A percentile compares a stretch with the other conserved stretches of the same genome.
These are phyloP conservation scores for Blastocystis sp. DNA, from an alignment of 352 stramenopile species.

Conservation along the genomic window DNA sequence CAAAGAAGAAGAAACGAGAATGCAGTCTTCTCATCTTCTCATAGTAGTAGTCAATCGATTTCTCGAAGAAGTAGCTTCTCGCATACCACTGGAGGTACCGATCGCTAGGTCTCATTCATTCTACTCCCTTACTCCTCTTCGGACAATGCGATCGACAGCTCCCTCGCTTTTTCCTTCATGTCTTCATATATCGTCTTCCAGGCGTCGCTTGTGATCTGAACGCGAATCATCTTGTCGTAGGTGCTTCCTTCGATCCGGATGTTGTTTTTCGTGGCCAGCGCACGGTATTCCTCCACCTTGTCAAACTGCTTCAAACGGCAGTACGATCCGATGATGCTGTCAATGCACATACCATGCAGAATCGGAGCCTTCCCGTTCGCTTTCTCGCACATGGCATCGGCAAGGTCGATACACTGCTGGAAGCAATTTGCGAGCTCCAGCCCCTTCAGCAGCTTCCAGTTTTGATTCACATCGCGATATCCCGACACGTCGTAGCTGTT, in stretches of 20 bases:
- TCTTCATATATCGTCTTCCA: constrained; percentile 15
- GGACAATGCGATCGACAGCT: not conserved
- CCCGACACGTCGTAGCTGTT: not conserved
- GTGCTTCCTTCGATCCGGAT: not conserved
- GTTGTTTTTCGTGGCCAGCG: not conserved
- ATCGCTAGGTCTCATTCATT: not conserved
- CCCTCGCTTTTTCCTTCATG: constrained; percentile 13
- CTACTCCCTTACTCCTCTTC: not conserved
- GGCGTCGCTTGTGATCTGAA: not conserved
- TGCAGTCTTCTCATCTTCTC: not conserved
- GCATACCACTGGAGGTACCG: constrained; percentile 25
- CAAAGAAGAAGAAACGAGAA: constrained; percentile 30
- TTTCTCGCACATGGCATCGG: not conserved
- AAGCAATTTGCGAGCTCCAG: not conserved
- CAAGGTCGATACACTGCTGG: not conserved
- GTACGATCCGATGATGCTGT: not conserved
- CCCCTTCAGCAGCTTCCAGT: constrained; percentile 47
- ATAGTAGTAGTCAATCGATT: not conserved
- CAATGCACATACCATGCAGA: not conserved
- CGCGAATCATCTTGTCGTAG: not conserved
- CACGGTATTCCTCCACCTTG: not conserved
- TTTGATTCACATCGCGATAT: not conserved
- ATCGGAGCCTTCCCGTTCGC: not conserved
- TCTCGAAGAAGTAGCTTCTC: not conserved
- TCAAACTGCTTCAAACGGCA: not conserved